Evolutionary conservation across 192 early-diverging fungal genomes (phyloP).

Genomic region (Gigaspora rosea): DNA sequence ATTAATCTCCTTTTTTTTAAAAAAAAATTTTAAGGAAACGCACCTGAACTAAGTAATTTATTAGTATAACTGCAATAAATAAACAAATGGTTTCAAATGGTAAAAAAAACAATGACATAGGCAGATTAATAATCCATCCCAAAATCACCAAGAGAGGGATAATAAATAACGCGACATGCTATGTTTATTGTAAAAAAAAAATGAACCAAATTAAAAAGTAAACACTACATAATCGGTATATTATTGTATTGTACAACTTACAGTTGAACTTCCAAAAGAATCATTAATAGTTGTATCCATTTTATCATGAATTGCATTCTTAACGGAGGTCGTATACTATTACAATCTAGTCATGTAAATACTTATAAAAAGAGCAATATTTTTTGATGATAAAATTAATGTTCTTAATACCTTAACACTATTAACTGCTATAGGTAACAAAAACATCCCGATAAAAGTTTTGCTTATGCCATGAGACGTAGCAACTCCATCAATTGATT

Average conservation of each 20-base stretch:
- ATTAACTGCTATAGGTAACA: slow-evolving; percentile 90
- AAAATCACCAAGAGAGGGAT: slow-evolving; percentile 68
- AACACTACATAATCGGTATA: too few relatives aligned
- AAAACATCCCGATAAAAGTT: slow-evolving; percentile 90
- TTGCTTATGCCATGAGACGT: slow-evolving; percentile 65
- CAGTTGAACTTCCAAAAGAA: slow-evolving; percentile 76
- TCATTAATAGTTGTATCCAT: slow-evolving; percentile 80
- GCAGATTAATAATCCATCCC: slow-evolving; percentile 81
- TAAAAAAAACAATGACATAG: slow-evolving; percentile 85
- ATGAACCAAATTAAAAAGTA: too few relatives aligned
- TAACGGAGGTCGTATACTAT: slow-evolving; percentile 84
- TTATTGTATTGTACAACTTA: background rate
- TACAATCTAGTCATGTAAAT: slow-evolving; percentile 29
- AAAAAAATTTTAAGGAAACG: background rate
- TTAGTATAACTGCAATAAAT: slow-evolving; percentile 78
- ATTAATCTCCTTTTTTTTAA: too few relatives aligned
- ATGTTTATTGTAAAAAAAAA: background rate
- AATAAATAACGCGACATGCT: slow-evolving; percentile 84
- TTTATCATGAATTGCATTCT: slow-evolving; percentile 86
- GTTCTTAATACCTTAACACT: slow-evolving; percentile 45
- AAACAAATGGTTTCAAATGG: slow-evolving; percentile 79
- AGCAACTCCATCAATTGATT: slow-evolving; percentile 71
- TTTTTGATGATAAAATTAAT: background rate
- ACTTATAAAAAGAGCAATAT: background rate
- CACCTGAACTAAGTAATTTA: slow-evolving; percentile 71